These are phyloP conservation scores for Cymbopogon flexuosus DNA, from an alignment of 202 grass and related monocot genomes.

Conservation along the genomic window DNA sequence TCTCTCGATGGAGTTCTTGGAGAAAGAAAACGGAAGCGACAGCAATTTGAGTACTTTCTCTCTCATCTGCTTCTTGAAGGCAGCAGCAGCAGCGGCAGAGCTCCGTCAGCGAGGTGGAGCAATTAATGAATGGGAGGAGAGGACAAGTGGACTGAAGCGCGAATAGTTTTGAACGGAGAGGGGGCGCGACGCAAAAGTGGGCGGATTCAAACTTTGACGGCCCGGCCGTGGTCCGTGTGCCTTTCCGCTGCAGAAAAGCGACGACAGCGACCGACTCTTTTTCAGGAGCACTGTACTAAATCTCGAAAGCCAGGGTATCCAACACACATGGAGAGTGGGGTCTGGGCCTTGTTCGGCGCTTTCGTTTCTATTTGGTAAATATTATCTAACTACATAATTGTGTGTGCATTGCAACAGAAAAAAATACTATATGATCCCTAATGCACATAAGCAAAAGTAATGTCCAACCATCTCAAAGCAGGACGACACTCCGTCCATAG, in stretches of 20 bases:
- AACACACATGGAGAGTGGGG: too few relatives aligned
- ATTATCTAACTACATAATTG: too few relatives aligned
- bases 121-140: constrained; percentile 32
- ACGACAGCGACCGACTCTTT: neutral
- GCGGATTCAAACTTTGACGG: constrained; percentile 35
- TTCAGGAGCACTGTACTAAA: neutral
- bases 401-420: too few relatives aligned
- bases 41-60: neutral
- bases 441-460: too few relatives aligned
- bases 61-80: neutral
- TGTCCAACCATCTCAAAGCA: too few relatives aligned
- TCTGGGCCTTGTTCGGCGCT: too few relatives aligned
- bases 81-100: constrained; percentile 19
- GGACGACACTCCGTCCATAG: too few relatives aligned
- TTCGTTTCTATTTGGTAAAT: too few relatives aligned
- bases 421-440: too few relatives aligned
- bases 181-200: neutral
- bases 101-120: constrained; percentile 18
- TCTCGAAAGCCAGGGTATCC: too few relatives aligned
- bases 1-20: neutral
- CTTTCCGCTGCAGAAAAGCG: constrained; percentile 31
- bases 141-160: neutral
- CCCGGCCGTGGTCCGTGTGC: neutral
- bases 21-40: constrained; percentile 11
- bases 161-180: constrained; percentile 35